A percentile compares a stretch with the other conserved stretches of the same genome.
Evolutionary conservation across 345 rosid species (phyloP).

Genomic region (Stellera chamaejasme): DNA sequence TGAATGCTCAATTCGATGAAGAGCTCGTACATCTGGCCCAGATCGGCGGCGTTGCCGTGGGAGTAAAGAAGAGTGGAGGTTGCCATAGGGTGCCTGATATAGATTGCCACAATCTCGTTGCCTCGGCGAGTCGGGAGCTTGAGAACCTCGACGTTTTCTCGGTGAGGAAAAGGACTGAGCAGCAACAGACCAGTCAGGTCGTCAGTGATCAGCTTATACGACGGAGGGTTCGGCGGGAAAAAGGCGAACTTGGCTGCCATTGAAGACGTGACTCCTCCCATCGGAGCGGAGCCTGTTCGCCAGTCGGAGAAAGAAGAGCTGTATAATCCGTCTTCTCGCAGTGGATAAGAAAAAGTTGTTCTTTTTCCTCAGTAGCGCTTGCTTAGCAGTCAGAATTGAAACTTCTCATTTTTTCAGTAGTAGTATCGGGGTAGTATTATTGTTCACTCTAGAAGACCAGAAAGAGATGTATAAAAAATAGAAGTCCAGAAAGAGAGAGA

Average conservation of each 20-base stretch:
- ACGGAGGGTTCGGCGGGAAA: conserved; percentile 92
- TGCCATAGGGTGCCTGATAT: conserved; percentile 84
- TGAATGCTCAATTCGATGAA: conserved; percentile 92
- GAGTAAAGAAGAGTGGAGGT: conserved; percentile 85
- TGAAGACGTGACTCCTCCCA: conserved; percentile 97
- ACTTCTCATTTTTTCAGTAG: conserved; percentile 9
- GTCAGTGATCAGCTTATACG: conserved; percentile 71
- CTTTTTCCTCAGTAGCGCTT: not conserved
- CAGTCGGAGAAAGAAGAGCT: conserved; percentile 1
- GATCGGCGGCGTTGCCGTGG: conserved; percentile 99
- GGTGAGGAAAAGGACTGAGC: conserved; percentile 76
- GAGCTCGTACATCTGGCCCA: conserved; percentile 99
- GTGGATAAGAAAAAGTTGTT: not conserved
- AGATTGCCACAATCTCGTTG: conserved; percentile 74
- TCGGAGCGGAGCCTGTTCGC: conserved; percentile 14
- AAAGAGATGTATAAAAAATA: too few species aligned
- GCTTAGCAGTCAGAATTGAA: conserved; percentile 10
- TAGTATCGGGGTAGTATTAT: not conserved
- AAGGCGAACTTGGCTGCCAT: conserved; percentile 98
- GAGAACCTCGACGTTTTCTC: conserved; percentile 85
- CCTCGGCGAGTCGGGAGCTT: conserved; percentile 75
- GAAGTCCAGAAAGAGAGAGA: not conserved
- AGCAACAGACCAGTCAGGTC: conserved; percentile 71
- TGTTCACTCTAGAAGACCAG: conserved; percentile 18
- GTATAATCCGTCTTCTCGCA: not conserved